These are phyloP conservation scores for Solanum chmielewskii DNA, from an alignment of 257 asterid species.

Conservation along the genomic window DNA sequence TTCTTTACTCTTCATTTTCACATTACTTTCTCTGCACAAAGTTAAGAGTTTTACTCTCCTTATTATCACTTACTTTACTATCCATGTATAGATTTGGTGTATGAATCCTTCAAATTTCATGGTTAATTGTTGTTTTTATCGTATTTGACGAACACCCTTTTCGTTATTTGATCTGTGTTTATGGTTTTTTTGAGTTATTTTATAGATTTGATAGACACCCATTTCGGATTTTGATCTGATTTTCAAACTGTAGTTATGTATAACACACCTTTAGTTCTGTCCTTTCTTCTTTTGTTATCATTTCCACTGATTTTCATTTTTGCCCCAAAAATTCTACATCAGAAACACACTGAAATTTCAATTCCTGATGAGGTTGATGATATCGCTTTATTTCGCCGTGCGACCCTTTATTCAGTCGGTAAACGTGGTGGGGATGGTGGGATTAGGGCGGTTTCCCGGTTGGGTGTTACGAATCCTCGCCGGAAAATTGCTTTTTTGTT, in stretches of 20 bases:
- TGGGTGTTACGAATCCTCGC: slow-evolving; percentile 7
- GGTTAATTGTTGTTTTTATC: neutral
- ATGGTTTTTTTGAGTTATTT: neutral
- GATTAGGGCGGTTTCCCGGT: slow-evolving; percentile 5
- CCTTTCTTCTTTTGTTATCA: slow-evolving; percentile 34
- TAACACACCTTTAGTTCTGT: slow-evolving; percentile 26
- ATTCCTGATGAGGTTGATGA: slow-evolving; percentile 62
- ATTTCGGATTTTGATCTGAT: neutral
- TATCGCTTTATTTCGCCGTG: slow-evolving; percentile 52
- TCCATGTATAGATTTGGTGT: neutral
- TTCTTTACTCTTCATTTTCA: neutral
- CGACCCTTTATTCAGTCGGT: slow-evolving; percentile 26
- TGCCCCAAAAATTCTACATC: slow-evolving; percentile 36
- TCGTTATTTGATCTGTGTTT: neutral
- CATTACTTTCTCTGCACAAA: neutral
- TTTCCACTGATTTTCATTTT: slow-evolving; percentile 39
- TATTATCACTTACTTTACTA: neutral
- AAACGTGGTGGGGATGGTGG: neutral
- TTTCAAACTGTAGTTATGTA: slow-evolving; percentile 11
- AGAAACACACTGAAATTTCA: slow-evolving; percentile 19
- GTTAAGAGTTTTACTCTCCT: neutral
- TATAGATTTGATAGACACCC: neutral
- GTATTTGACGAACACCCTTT: neutral
- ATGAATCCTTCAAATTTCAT: neutral
- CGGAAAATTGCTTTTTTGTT: slow-evolving; percentile 72